phyloP scores from a whole-genome alignment of 2,329 filamentous ascomycete species.

The Cordyceps fumosorosea region DNA sequence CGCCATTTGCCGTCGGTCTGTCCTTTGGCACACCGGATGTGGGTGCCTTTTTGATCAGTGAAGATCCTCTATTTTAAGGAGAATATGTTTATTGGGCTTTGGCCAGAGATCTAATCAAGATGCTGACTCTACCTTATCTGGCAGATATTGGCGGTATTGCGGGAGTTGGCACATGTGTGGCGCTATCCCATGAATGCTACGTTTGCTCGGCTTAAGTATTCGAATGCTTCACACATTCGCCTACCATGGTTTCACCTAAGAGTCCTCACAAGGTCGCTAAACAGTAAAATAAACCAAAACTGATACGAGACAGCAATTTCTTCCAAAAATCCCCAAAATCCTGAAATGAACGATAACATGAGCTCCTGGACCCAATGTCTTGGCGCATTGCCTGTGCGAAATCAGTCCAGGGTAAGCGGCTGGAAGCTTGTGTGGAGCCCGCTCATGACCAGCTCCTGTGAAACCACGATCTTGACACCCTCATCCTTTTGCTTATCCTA shows the following conservation, averaged over 20 bases:
- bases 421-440: background rate
- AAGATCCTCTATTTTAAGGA: background rate
- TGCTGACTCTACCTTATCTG: background rate
- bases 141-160: background rate
- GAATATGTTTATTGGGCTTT: background rate
- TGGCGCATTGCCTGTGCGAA: background rate
- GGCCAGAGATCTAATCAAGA: background rate
- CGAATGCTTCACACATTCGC: too few relatives aligned
- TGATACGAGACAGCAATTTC: background rate
- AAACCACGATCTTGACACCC: background rate
- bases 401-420: background rate
- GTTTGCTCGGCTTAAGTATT: too few relatives aligned
- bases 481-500: background rate
- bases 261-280: background rate
- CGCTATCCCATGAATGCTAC: background rate
- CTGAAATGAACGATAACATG: background rate
- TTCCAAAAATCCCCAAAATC: background rate
- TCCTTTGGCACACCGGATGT: conserved; percentile 15
- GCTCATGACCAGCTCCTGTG: background rate
- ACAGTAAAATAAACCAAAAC: background rate
- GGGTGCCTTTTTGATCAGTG: background rate
- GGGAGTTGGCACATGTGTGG: background rate
- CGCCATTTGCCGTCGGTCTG: conserved; percentile 13
- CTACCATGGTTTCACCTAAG: too few relatives aligned
- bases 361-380: too few relatives aligned